Base-by-base conservation (phyloP, 2,329 filamentous ascomycete genomes). In the Cladophialophora carrionii region DNA sequence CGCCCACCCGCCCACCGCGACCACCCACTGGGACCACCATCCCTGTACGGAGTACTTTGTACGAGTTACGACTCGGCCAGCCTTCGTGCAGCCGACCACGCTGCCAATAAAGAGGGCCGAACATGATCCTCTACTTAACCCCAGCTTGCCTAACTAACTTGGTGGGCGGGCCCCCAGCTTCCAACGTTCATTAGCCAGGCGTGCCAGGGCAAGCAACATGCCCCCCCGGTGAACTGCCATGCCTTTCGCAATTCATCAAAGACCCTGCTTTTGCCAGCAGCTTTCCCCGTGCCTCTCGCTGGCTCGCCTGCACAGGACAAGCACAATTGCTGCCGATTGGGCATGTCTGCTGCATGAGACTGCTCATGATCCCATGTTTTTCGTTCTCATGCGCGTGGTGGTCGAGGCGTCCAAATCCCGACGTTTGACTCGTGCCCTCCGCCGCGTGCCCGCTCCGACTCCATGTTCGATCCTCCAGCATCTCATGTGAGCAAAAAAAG, bases 401-500 rank as follows among this genome's bases (percentile, higher is more conserved):
- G 24, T 20, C 14, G 37, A 58, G 41, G 56, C 37, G 48, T 26
- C 48, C 48, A 26, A 26, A 51, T 51, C 48, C 14, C 24, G 37
- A 58, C 37, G 22, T 31, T 51, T 53, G 37, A 60, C 57, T 60
- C 57, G 57, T 24, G 24, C 52, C 20, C 24, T 20, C 26, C 52
- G 10, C 57, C 22, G 20, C 32, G 10, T 53, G 46, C 57, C 57
- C n/a, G 29, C 26, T 37, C 32, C 48, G 48, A 54, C 52, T 54
- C 52, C 4, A 32, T 48, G 20, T 22, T 61, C 32, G 37, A 31
- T 49, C 58, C 32, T 61, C 46, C 34, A 54, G 26, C 58, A 34
- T 32, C 61, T 63, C 54, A 63, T 63, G 61, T 63, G 61, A 63
- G 54, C 61, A 22, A 53, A 57, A 59, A 63, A 63, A 57, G 26